A percentile compares a stretch with the other conserved stretches of the same genome.
Evolutionary conservation across 192 early-diverging fungal genomes (phyloP).

Genomic region (Coemansia guatemalensis): DNA sequence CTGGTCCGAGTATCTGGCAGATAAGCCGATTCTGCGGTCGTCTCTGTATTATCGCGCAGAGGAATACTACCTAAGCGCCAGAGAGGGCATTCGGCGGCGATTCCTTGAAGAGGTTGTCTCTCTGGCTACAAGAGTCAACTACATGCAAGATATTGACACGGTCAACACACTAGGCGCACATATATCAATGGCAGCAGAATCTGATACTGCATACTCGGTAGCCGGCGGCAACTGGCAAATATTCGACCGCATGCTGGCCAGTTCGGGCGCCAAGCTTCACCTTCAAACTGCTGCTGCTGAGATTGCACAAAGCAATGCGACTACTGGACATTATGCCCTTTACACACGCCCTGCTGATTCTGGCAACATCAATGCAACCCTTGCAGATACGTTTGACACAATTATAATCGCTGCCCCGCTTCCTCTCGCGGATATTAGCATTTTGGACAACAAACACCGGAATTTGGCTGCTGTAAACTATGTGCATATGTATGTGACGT

Average conservation of each 20-base stretch:
- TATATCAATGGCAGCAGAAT: conserved; percentile 34
- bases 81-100: conserved; percentile 4
- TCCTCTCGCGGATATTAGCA: conserved; percentile 11
- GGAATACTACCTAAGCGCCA: conserved; percentile 19
- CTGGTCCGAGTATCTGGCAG: conserved; percentile 28
- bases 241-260: conserved; percentile 21
- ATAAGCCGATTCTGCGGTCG: conserved; percentile 14
- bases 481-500: conserved; percentile 32
- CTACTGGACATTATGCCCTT: no score
- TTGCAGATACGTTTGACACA: conserved; percentile 13
- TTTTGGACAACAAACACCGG: conserved; percentile 7
- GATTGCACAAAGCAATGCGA: not conserved
- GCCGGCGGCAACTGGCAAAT: conserved; percentile 39
- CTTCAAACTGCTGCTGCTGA: conserved; percentile 10
- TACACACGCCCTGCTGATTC: no score
- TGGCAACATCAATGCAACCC: no score
- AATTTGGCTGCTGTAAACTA: conserved; percentile 2
- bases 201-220: conserved; percentile 26
- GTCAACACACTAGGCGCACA: conserved; percentile 29
- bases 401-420: conserved; percentile 32
- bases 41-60: conserved; percentile 27
- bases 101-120: conserved; percentile 31
- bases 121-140: conserved; percentile 36
- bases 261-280: conserved; percentile 15
- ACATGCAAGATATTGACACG: conserved; percentile 34